Percentiles rank a stretch among this genome's conserved stretches.
phyloP scores from a whole-genome alignment of 495 filamentous ascomycete species.

The Talaromyces nanjingensis region DNA sequence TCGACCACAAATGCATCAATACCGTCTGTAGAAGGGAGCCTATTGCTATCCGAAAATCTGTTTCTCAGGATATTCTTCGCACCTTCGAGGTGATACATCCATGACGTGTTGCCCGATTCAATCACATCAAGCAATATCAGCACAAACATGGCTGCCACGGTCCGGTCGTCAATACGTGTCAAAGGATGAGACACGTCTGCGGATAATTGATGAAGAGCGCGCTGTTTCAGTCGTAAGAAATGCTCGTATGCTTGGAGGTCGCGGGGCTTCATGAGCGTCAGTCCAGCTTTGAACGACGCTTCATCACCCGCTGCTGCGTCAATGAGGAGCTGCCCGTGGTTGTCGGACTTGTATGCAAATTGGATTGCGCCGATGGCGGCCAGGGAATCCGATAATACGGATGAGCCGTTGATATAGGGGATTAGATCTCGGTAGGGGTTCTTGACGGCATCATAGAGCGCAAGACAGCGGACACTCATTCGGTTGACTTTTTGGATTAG shows the following conservation, averaged over 20 bases:
- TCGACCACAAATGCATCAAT: constrained; percentile 37
- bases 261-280: constrained; percentile 11
- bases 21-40: constrained; percentile 24
- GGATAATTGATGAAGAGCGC: constrained; percentile 34
- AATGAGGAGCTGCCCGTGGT: constrained; percentile 8
- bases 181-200: constrained; percentile 27
- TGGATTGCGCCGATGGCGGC: constrained; percentile 38
- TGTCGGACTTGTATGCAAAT: constrained; percentile 27
- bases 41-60: constrained; percentile 18
- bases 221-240: constrained; percentile 37
- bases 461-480: constrained; percentile 27
- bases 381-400: constrained; percentile 31
- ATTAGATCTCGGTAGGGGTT: constrained; percentile 38
- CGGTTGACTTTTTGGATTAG: constrained; percentile 23
- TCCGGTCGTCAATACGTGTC: constrained; percentile 34
- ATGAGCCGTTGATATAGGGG: constrained; percentile 30
- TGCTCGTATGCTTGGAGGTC: constrained; percentile 31
- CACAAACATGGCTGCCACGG: constrained; percentile 33
- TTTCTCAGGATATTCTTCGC: constrained; percentile 34
- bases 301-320: constrained; percentile 8
- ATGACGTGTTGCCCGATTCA: constrained; percentile 39
- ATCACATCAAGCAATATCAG: constrained; percentile 38
- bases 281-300: not conserved
- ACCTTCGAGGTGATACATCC: constrained; percentile 43
- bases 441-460: constrained; percentile 31